phyloP scores from a whole-genome alignment of 2,329 filamentous ascomycete genomes.

The Claviceps capensis region DNA sequence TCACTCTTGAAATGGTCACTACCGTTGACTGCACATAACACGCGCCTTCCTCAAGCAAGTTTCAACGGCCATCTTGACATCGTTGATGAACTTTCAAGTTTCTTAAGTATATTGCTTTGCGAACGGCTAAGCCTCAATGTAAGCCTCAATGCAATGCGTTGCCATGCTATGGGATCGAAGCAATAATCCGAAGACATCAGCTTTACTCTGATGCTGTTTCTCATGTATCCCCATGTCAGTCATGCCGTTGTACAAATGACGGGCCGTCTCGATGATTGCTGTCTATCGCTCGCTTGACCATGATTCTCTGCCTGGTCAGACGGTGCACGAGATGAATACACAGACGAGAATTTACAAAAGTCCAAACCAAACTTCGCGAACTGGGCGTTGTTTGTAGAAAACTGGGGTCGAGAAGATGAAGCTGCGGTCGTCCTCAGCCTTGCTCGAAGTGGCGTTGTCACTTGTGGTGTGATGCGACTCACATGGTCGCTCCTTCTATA shows the following conservation, averaged over 20 bases:
- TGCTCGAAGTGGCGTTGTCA: too few species aligned
- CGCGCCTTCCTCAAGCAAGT: neutral
- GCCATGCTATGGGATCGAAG: neutral
- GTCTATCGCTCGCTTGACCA: neutral
- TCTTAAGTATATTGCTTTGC: too few species aligned
- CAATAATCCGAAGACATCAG: neutral
- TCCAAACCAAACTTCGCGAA: neutral
- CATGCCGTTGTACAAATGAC: neutral
- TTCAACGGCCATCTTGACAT: neutral
- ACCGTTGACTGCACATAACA: too few species aligned
- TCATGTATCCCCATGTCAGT: neutral
- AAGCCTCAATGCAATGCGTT: neutral
- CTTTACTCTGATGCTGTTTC: neutral
- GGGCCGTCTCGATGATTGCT: neutral
- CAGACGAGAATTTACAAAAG: neutral
- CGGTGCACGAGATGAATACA: neutral
- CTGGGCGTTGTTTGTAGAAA: too few species aligned
- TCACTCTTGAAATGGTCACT: too few species aligned
- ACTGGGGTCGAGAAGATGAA: neutral
- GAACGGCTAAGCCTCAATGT: neutral
- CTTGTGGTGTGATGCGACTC: too few species aligned
- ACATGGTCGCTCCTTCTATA: neutral
- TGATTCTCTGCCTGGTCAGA: neutral
- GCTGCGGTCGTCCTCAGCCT: too few species aligned
- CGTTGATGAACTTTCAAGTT: neutral